Conservation (phyloP, 2,329 filamentous ascomycete species). For the Nothophoma quercina region DNA sequence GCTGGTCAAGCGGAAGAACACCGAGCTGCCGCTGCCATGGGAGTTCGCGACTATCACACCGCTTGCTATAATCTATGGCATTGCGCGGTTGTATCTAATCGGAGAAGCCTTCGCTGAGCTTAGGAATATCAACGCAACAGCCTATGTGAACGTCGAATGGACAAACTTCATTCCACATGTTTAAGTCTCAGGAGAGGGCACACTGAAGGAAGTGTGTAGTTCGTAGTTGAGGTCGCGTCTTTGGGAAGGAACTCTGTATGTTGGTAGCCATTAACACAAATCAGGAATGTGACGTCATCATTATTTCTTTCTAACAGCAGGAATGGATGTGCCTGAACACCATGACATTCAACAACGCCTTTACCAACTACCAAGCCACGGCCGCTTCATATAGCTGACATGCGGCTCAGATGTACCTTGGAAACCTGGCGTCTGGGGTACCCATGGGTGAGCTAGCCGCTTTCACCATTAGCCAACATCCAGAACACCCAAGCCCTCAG, state of each 20-base stretch:
- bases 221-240: too few relatives aligned
- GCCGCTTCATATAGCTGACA: too few relatives aligned
- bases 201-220: too few relatives aligned
- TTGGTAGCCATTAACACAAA: too few relatives aligned
- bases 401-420: neutral
- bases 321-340: too few relatives aligned
- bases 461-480: too few relatives aligned
- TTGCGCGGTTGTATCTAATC: slow-evolving; percentile 27
- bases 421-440: neutral
- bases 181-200: too few relatives aligned
- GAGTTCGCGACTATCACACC: slow-evolving; percentile 28
- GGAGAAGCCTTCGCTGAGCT: slow-evolving; percentile 28
- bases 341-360: too few relatives aligned
- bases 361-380: too few relatives aligned
- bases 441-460: neutral
- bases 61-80: slow-evolving; percentile 26
- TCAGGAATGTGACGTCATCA: too few relatives aligned
- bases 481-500: neutral
- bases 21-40: slow-evolving; percentile 24
- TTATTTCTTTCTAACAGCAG: too few relatives aligned
- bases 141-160: slow-evolving; percentile 32
- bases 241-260: too few relatives aligned
- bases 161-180: slow-evolving; percentile 26
- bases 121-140: slow-evolving; percentile 21
- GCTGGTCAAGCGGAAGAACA: slow-evolving; percentile 20